Evolutionary conservation across 1,284 basidiomycete species (phyloP).

Genomic region (Heterobasidion occidentale): DNA sequence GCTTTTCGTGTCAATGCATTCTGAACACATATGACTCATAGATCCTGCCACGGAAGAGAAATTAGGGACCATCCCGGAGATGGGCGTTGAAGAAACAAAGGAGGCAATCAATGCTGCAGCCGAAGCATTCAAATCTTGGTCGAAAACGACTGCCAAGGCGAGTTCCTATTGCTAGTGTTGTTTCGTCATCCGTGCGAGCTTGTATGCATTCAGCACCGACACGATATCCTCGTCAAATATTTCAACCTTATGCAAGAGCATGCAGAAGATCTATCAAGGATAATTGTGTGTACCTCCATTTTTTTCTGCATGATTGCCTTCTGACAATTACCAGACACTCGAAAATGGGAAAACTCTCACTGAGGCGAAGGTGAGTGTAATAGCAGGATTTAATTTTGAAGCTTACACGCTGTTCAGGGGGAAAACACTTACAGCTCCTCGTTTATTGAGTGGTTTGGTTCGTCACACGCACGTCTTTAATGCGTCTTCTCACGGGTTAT

Average conservation of each 20-base stretch:
- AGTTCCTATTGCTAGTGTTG: conserved; percentile 1
- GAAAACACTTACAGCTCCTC: conserved; percentile 80
- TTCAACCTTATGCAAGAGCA: conserved; percentile 70
- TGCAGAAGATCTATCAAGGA: conserved; percentile 73
- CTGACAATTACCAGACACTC: conserved; percentile 46
- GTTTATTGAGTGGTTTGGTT: conserved; percentile 85
- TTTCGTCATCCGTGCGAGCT: neutral
- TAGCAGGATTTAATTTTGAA: neutral
- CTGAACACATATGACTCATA: conserved; percentile 19
- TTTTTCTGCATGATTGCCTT: neutral
- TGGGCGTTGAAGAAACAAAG: conserved; percentile 76
- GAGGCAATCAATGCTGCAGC: conserved; percentile 74
- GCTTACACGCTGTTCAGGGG: conserved; percentile 35
- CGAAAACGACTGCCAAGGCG: conserved; percentile 75
- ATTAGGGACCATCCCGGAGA: conserved; percentile 80
- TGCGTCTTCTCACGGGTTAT: too few species aligned
- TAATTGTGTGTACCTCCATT: conserved; percentile 54
- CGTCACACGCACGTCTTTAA: conserved; percentile 13
- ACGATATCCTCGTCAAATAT: conserved; percentile 74
- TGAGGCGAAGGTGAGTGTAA: conserved; percentile 60
- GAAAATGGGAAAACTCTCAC: conserved; percentile 89
- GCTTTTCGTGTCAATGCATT: neutral
- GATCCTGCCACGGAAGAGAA: conserved; percentile 81
- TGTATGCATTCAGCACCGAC: conserved; percentile 45
- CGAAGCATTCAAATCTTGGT: conserved; percentile 75